Evolutionary conservation across 176 grass and related monocot species (phyloP).

Genomic region (Musa schizocarpa): DNA sequence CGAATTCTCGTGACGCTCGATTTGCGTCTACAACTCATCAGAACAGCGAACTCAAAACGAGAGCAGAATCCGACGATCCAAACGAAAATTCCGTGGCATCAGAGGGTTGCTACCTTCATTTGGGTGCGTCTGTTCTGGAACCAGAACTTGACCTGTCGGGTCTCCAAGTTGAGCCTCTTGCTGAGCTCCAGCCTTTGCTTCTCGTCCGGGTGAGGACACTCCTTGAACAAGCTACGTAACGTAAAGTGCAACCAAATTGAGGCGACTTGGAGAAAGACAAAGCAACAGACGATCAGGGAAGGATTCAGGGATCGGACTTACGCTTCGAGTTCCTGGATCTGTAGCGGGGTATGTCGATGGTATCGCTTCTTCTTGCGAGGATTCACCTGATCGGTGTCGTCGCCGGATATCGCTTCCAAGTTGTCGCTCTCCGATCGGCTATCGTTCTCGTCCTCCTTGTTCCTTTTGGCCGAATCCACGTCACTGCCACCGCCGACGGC

Average conservation of each 20-base stretch:
- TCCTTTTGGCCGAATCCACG: conserved; percentile 52
- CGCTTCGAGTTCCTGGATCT: conserved; percentile 96
- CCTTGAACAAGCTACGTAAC: conserved; percentile 73
- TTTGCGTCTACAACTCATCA: conserved; percentile 51
- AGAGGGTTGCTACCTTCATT: conserved; percentile 60
- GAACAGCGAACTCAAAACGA: not conserved
- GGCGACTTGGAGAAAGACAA: not conserved
- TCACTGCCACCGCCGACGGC: conserved; percentile 33
- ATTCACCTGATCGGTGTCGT: conserved; percentile 69
- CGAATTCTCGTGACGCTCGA: conserved; percentile 92
- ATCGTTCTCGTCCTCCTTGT: conserved; percentile 81
- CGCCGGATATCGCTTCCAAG: conserved; percentile 64
- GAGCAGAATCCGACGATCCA: not conserved
- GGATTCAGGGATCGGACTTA: conserved; percentile 21
- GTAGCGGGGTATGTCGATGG: conserved; percentile 94
- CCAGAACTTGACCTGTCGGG: conserved; percentile 96
- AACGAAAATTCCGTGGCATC: not conserved
- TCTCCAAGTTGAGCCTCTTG: conserved; percentile 72
- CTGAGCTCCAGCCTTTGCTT: conserved; percentile 91
- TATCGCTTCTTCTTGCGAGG: conserved; percentile 80
- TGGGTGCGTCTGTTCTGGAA: conserved; percentile 95
- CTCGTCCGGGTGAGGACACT: conserved; percentile 92
- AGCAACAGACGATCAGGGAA: not conserved
- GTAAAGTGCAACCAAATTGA: not conserved
- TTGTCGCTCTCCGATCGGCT: conserved; percentile 94